Base-by-base conservation (phyloP, 176 grass and related monocot species). In the Bromus sterilis region DNA sequence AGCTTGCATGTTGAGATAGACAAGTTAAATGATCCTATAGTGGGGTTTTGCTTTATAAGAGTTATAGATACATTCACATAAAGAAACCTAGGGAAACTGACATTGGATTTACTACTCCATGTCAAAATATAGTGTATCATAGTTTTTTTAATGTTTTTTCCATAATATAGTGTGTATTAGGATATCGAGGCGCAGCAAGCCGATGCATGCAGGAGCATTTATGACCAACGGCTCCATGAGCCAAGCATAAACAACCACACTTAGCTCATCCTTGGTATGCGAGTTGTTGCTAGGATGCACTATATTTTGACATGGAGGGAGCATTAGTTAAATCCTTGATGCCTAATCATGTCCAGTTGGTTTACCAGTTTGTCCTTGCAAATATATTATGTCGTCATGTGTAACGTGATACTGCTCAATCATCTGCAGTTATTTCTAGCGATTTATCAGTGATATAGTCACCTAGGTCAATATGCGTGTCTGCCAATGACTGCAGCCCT, bases 31-130 rank as follows among this genome's bases (percentile, higher is more conserved):
- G n/a, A n/a, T n/a, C n/a, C n/a, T n/a, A n/a, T n/a, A n/a, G n/a
- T n/a, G n/a, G n/a, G n/a, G n/a, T n/a, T n/a, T n/a, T n/a, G n/a
- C n/a, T n/a, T n/a, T n/a, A n/a, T n/a, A n/a, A n/a, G n/a, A n/a
- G n/a, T n/a, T n/a, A n/a, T n/a, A n/a, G n/a, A 21, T n/a, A 26
- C 28, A 41, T 41, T 56, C 28, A 7, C 67, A 57, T 2, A 35
- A 75, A 66, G 28, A 15, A 66, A 81, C n/a, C 13, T 81, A 65
- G 40, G 9, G 71, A 33, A 85, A 15, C 76, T 56, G 44, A 44
- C 65, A 32, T 71, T 78, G 12, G 23, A 32, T 62, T 48, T 75
- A 11, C 64, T 43, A 53, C 49, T 42, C 11, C 40, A 53, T 53
- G 49, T 20, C 49, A 53, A 53, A 53, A 53, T 53, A 53, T 53